Evolutionary conservation across 2,329 filamentous ascomycete species (phyloP), one percentile per base, ranked within the genome.

Genomic region (Paraphaeosphaeria minitans): DNA sequence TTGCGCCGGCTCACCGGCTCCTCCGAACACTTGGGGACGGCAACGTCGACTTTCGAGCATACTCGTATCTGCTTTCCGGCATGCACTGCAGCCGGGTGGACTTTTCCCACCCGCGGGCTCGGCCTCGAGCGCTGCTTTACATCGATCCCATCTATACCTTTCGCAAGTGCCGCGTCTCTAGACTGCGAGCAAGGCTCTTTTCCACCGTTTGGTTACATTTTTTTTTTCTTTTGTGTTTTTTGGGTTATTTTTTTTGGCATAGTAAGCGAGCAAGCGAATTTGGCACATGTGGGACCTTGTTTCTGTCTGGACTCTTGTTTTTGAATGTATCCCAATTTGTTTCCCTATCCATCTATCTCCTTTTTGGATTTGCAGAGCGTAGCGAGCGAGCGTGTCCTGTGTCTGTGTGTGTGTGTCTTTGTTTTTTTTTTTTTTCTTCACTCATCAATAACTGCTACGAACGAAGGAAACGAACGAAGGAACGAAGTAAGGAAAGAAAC

Each of bases 251-350:
- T 57, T 60, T 66, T 58, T 57, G 48, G 49, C 53, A 57, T 63
- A 64, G 65, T 79, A 51, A 66, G 66, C 63, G 60, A 63, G 51
- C 51, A 55, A 58, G 39, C 75, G 73, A 69, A 69, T 73, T 69
- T 66, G 65, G 63, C 61, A 67, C 66, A 65, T 70, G 70, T 71
- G 64, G 67, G 62, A 59, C 70, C 29, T 31, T 70, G 69, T 62
- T 59, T 31, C 19, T 60, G 65, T 64, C 53, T 63, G 24, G 24
- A 27, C 24, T 27, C n/a, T n/a, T n/a, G n/a, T n/a, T 27, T 27
- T 27, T 27, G 24, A 58, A 57, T 54, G 57, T 53, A 58, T 60
- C 53, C 16, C 37, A 58, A 35, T 24, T 65, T 56, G 53, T 62
- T 65, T 65, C 60, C 48, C 33, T 52, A 41, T 21, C 24, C 6